Base-by-base conservation (phyloP, 768 basidiomycete species). In the Goffeauzyma gilvescens region DNA sequence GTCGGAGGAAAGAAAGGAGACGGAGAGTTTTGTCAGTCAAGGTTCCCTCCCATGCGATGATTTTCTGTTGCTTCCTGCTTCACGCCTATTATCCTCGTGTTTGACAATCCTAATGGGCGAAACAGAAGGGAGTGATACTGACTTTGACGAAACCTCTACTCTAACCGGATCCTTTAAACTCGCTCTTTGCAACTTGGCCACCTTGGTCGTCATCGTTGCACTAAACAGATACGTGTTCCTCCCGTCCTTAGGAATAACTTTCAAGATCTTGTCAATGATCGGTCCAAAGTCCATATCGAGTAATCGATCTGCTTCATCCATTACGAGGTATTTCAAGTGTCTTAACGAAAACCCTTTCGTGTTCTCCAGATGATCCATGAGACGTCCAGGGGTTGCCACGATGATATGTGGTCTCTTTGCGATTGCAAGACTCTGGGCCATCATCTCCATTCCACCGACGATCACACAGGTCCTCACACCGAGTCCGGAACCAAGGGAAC, bases 171-270 rank as follows among this genome's bases (percentile, higher is more conserved):
- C 87, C 24, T 75, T 73, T 57, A 96, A 68, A 69, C 84, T 87
- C 24, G 93, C 89, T 41, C 90, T 68, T 61, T 96, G 90, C 9
- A 98, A 70, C 64, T 95, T 95, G 9, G 82, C 85, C 3, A 98
- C 86, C 66, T 95, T 96, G 12, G 85, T 86, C 9, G 93, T 90
- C 90, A 98, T 96, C 17, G 90, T 96, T 5, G 90, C 93, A 10
- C 90, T 95, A 68, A 87, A 98, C 1, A 98, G 72, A 59, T 86
- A 95, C 2, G 93, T 98, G 23, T 79, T 82, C 9, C 93, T 75
- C 13, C 21, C 37, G 53, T 95, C 89, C 56, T 77, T 83, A 17
- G 90, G 93, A 49, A 98, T 79, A 28, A 84, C 75, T 65, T 89
- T 90, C 26, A 98, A 72, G 55, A 98, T 87, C 68, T 84, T 86